phyloP scores from a whole-genome alignment of 1,139 yeast genomes.

The Geotrichum macrosporum region DNA sequence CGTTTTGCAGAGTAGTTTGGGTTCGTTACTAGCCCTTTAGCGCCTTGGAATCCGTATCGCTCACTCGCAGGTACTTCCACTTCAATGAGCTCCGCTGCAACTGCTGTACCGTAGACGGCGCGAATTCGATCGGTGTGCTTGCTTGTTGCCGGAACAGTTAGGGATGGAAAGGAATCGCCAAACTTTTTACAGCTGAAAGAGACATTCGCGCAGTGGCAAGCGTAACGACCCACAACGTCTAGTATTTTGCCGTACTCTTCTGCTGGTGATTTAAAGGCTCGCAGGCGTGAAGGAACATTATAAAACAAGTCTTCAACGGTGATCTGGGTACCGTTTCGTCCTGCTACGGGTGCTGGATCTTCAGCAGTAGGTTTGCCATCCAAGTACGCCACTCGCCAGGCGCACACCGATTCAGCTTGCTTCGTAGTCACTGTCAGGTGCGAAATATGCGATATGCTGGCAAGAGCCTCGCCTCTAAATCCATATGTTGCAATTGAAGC shows the following conservation, averaged over 20 bases:
- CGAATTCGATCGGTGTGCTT: constrained; percentile 64
- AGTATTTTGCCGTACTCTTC: constrained; percentile 76
- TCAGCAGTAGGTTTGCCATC: constrained; percentile 53
- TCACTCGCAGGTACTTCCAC: constrained; percentile 38
- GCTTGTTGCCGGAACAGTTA: constrained; percentile 27
- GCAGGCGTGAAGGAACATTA: constrained; percentile 74
- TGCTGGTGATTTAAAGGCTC: constrained; percentile 58
- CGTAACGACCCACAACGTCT: constrained; percentile 80
- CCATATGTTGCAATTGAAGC: constrained; percentile 57
- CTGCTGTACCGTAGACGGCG: constrained; percentile 61
- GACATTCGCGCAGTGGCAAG: constrained; percentile 64
- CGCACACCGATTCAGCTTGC: constrained; percentile 56
- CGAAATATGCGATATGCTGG: constrained; percentile 62
- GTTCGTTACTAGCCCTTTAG: constrained; percentile 62
- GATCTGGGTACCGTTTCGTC: constrained; percentile 81
- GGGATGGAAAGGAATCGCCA: constrained; percentile 48
- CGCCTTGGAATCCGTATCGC: constrained; percentile 47
- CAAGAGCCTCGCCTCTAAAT: constrained; percentile 78
- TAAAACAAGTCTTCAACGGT: constrained; percentile 85
- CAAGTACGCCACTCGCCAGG: constrained; percentile 56
- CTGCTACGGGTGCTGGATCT: constrained; percentile 72
- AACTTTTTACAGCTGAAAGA: constrained; percentile 76
- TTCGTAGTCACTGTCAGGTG: constrained; percentile 73
- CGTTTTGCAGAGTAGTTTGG: constrained; percentile 71
- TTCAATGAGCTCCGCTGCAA: constrained; percentile 62